phyloP scores from a whole-genome alignment of 257 asterid genomes.

The Misopates orontium region DNA sequence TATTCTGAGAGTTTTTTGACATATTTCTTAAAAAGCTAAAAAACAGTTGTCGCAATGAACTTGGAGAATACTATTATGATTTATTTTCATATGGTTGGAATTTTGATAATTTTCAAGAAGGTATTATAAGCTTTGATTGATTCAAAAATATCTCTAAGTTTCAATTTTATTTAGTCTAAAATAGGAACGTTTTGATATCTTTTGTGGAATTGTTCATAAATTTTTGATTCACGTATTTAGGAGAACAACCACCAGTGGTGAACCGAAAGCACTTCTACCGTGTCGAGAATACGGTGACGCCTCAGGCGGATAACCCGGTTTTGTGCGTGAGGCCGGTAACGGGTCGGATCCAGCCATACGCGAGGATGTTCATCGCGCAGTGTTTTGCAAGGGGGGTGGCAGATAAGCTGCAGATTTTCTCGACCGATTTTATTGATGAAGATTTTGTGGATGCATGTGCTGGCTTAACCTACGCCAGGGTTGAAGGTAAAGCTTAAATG shows the following conservation, averaged over 20 bases:
- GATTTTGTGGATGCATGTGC: constrained; percentile 94
- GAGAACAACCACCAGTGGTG: constrained; percentile 51
- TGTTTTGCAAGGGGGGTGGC: constrained; percentile 43
- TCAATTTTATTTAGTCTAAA: no score
- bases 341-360: constrained; percentile 64
- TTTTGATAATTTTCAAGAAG: no score
- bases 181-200: no score
- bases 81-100: no score
- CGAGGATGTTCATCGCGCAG: constrained; percentile 66
- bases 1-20: no score
- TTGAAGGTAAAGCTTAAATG: constrained; percentile 50
- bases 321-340: constrained; percentile 81
- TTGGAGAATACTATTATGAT: no score
- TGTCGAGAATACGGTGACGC: constrained; percentile 96
- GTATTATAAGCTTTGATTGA: no score
- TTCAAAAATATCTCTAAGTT: no score
- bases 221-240: no score
- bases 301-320: constrained; percentile 83
- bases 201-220: no score
- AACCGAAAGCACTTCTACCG: constrained; percentile 68
- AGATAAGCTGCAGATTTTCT: constrained; percentile 66
- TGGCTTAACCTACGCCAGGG: constrained; percentile 67
- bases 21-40: no score
- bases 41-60: no score
- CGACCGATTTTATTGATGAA: constrained; percentile 76